Conservation (phyloP, 305 asterid genomes). For the Rubia peregrina region DNA sequence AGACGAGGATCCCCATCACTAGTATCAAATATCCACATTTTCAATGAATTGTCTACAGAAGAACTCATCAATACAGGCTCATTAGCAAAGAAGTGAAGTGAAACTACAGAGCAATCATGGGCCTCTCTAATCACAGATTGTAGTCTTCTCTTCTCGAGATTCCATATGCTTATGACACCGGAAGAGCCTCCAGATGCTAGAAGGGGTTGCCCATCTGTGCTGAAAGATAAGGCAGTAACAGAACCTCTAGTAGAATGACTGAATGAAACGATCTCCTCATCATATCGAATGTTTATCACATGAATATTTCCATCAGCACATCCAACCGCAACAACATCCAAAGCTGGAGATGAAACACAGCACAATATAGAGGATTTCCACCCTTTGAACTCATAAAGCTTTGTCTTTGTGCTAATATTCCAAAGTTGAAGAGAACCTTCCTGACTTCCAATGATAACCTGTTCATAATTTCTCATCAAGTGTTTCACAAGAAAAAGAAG, state of each 20-base stretch:
- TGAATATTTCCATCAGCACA: slow-evolving; percentile 88
- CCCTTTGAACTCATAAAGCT: slow-evolving; percentile 68
- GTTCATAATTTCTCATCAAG: slow-evolving; percentile 25
- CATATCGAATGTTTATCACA: slow-evolving; percentile 69
- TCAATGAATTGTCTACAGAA: slow-evolving; percentile 76
- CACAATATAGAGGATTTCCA: slow-evolving; percentile 72
- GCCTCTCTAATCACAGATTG: slow-evolving; percentile 81
- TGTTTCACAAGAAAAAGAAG: slow-evolving; percentile 5
- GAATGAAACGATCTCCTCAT: slow-evolving; percentile 71
- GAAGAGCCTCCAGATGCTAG: slow-evolving; percentile 94
- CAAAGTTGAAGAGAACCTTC: slow-evolving; percentile 83
- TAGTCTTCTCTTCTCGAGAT: slow-evolving; percentile 87
- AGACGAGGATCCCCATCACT: slow-evolving; percentile 85
- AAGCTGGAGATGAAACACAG: slow-evolving; percentile 89
- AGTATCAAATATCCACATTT: slow-evolving; percentile 94
- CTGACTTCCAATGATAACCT: slow-evolving; percentile 76
- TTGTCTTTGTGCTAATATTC: slow-evolving; percentile 84
- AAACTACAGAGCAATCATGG: slow-evolving; percentile 68
- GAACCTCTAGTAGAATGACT: slow-evolving; percentile 73
- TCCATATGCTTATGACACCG: slow-evolving; percentile 93
- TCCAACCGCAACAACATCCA: slow-evolving; percentile 84
- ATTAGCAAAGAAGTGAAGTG: slow-evolving; percentile 78
- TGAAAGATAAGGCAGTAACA: slow-evolving; percentile 78
- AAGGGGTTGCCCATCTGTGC: slow-evolving; percentile 89
- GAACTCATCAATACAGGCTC: slow-evolving; percentile 96